Percentiles rank a stretch among this genome's conserved stretches.
Evolutionary conservation across 2,329 filamentous ascomycete genomes (phyloP).

Genomic region (Alternaria arborescens): DNA sequence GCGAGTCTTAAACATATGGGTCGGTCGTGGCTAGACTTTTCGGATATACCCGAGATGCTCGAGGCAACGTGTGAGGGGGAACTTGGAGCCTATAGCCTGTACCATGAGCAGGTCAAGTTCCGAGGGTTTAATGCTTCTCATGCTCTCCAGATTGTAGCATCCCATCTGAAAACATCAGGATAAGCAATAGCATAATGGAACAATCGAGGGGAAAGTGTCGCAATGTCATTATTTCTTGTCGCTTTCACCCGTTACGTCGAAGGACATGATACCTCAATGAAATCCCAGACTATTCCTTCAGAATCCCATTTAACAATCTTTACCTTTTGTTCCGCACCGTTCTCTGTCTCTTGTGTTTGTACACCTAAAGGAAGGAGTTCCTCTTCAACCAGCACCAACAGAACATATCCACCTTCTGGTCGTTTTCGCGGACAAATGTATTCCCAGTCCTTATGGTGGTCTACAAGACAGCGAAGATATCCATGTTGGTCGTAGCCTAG

Average conservation of each 20-base stretch:
- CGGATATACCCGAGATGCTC: background rate
- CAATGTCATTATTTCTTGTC: background rate
- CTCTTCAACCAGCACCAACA: slow-evolving; percentile 3
- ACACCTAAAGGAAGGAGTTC: slow-evolving; percentile 12
- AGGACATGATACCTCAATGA: slow-evolving; percentile 11
- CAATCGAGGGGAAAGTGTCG: background rate
- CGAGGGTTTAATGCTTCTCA: background rate
- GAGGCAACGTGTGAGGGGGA: background rate
- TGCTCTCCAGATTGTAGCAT: background rate
- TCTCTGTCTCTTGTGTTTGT: slow-evolving; percentile 4
- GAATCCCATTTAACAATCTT: slow-evolving; percentile 13
- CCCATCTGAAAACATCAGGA: background rate
- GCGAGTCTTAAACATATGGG: background rate
- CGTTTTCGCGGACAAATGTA: slow-evolving; percentile 14
- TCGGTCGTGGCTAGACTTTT: background rate
- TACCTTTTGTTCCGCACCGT: slow-evolving; percentile 2
- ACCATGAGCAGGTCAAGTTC: background rate
- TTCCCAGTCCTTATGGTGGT: slow-evolving; percentile 1
- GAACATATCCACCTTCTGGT: slow-evolving; percentile 13
- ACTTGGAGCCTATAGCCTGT: background rate
- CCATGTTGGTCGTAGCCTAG: slow-evolving; percentile 13
- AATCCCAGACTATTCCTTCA: slow-evolving; percentile 11
- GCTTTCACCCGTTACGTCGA: background rate
- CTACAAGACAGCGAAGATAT: slow-evolving; percentile 1
- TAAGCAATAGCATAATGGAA: background rate